Conservation (phyloP, 129 eudicot species). For the Pulicaria dysenterica region DNA sequence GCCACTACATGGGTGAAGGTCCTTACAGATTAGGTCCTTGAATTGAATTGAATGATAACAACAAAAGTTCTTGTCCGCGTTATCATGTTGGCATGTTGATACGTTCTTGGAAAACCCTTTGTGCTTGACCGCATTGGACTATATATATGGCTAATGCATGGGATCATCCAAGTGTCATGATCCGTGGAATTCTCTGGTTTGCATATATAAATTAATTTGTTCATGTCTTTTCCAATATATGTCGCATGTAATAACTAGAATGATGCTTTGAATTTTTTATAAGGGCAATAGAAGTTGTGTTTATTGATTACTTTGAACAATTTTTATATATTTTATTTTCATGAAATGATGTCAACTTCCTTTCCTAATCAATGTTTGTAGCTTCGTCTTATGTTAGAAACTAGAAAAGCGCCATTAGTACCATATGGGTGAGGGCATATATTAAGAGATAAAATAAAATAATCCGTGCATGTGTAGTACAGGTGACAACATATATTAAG, state of each 20-base stretch:
- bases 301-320: slow-evolving; percentile 3
- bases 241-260: slow-evolving; percentile 17
- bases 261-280: slow-evolving; percentile 23
- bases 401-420: no score
- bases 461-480: no score
- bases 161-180: slow-evolving; percentile 24
- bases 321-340: not conserved
- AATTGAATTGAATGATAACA: not conserved
- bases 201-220: no score
- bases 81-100: slow-evolving; percentile 15
- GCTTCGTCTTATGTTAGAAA: no score
- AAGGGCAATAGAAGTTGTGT: slow-evolving; percentile 22
- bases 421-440: no score
- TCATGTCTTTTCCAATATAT: no score
- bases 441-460: no score
- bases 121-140: not conserved
- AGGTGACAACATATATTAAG: no score
- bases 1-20: slow-evolving; percentile 85
- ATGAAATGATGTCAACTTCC: not conserved
- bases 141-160: not conserved
- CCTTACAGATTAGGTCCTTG: slow-evolving; percentile 83
- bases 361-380: not conserved
- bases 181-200: not conserved
- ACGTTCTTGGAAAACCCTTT: slow-evolving; percentile 19
- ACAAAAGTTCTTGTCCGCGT: slow-evolving; percentile 1